Conservation (phyloP, 306 rosid species). For the Fragaria iinumae region DNA sequence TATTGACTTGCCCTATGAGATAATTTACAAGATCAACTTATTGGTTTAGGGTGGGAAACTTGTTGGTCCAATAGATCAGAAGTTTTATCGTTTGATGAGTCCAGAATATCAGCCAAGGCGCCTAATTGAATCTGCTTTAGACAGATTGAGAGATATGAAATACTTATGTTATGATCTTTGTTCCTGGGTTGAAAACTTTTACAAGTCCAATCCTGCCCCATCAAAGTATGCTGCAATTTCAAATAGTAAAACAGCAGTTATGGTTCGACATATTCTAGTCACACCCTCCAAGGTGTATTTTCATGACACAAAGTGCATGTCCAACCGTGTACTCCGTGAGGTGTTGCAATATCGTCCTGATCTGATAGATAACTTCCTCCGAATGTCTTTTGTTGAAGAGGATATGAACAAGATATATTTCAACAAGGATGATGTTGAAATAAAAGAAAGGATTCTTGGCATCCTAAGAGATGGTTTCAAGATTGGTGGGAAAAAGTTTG, state of each 20-base stretch:
- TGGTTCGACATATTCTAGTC: no score
- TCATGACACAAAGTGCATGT: conserved; percentile 39
- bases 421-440: not conserved
- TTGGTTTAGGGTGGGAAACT: conserved; percentile 35
- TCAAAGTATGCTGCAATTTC: no score
- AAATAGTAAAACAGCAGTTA: no score
- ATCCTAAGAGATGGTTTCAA: conserved; percentile 29
- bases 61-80: conserved; percentile 24
- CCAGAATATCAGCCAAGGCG: no score
- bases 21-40: conserved; percentile 37
- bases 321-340: conserved; percentile 39
- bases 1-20: conserved; percentile 31
- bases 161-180: no score
- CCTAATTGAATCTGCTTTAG: conserved; percentile 13
- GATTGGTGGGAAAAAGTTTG: conserved; percentile 24
- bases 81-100: conserved; percentile 28
- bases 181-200: no score
- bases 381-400: conserved; percentile 44
- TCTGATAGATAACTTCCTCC: conserved; percentile 36
- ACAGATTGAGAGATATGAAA: no score
- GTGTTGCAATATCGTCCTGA: not conserved
- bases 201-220: no score
- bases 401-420: conserved; percentile 22
- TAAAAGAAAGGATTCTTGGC: conserved; percentile 14
- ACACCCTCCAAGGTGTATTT: conserved; percentile 18